Evolutionary conservation across 306 rosid genomes (phyloP).

Genomic region (Prunus davidiana): DNA sequence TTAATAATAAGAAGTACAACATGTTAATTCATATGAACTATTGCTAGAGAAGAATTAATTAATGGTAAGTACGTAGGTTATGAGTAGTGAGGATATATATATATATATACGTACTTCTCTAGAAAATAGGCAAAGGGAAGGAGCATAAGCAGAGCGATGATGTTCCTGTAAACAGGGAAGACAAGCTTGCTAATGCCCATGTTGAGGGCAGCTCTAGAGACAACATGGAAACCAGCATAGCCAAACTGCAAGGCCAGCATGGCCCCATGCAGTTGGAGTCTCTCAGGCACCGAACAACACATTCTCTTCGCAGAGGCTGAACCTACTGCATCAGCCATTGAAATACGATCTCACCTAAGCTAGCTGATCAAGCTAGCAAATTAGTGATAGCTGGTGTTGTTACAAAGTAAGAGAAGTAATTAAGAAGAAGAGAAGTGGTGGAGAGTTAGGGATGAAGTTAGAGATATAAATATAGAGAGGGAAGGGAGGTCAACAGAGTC

Average conservation of each 20-base stretch:
- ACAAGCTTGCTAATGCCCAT: constrained; percentile 97
- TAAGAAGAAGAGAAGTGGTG: constrained; percentile 30
- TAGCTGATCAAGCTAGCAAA: background rate
- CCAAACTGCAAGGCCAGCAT: constrained; percentile 96
- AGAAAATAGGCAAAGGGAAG: constrained; percentile 86
- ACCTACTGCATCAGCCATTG: constrained; percentile 62
- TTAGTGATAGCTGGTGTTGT: too few species aligned
- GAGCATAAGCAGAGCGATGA: constrained; percentile 82
- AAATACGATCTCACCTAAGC: background rate
- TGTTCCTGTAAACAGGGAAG: constrained; percentile 85
- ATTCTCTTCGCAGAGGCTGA: constrained; percentile 45
- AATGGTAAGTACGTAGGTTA: too few species aligned
- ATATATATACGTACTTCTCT: constrained; percentile 56
- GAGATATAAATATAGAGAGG: constrained; percentile 48
- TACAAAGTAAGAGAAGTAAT: background rate
- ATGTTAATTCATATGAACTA: background rate
- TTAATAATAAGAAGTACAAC: background rate
- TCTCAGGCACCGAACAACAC: constrained; percentile 82
- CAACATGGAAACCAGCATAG: constrained; percentile 94
- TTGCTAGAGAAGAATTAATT: too few species aligned
- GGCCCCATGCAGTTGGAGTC: constrained; percentile 86
- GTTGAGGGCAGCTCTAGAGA: constrained; percentile 92
- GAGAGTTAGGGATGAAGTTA: constrained; percentile 24
- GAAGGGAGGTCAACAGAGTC: background rate
- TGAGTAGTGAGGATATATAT: too few species aligned